phyloP scores from a whole-genome alignment of 495 filamentous ascomycete genomes.

The Paragyromitra xinjiangensis region DNA sequence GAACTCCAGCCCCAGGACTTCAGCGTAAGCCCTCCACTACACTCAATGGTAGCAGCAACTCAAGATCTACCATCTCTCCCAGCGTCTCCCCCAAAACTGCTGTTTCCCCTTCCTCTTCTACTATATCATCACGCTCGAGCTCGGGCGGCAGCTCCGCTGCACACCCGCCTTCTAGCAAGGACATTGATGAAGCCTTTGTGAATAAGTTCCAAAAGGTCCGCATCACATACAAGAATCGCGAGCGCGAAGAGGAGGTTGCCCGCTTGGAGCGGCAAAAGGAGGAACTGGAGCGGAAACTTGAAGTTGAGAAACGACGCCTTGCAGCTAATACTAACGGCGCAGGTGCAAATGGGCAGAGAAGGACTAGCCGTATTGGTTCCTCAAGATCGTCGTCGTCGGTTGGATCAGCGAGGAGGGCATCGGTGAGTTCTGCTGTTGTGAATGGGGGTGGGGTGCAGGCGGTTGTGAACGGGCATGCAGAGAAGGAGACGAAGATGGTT shows the following conservation, averaged over 20 bases:
- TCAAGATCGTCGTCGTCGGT: slow-evolving; percentile 17
- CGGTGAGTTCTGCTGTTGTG: slow-evolving; percentile 18
- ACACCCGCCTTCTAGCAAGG: slow-evolving; percentile 3
- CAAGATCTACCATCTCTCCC: slow-evolving; percentile 3
- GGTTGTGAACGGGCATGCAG: slow-evolving; percentile 33
- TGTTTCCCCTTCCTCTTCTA: slow-evolving; percentile 5
- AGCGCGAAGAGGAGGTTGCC: slow-evolving; percentile 45
- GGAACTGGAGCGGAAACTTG: slow-evolving; percentile 40
- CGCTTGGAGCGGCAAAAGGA: slow-evolving; percentile 49
- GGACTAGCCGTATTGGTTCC: background rate
- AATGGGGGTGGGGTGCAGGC: slow-evolving; percentile 14
- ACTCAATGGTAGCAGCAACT: slow-evolving; percentile 23
- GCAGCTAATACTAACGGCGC: slow-evolving; percentile 17
- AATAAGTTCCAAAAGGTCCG: slow-evolving; percentile 49
- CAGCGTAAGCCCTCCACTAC: slow-evolving; percentile 22
- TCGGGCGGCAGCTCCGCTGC: slow-evolving; percentile 17
- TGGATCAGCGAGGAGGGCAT: slow-evolving; percentile 10
- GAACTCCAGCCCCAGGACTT: background rate
- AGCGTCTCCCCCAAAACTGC: slow-evolving; percentile 1
- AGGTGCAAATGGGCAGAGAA: slow-evolving; percentile 11
- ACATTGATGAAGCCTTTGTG: slow-evolving; percentile 39
- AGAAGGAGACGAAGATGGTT: slow-evolving; percentile 53
- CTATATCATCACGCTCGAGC: slow-evolving; percentile 33
- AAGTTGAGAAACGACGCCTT: slow-evolving; percentile 40
- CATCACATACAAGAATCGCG: slow-evolving; percentile 53